Evolutionary conservation across 768 basidiomycete genomes (phyloP).

Genomic region (Ramaria rubella): DNA sequence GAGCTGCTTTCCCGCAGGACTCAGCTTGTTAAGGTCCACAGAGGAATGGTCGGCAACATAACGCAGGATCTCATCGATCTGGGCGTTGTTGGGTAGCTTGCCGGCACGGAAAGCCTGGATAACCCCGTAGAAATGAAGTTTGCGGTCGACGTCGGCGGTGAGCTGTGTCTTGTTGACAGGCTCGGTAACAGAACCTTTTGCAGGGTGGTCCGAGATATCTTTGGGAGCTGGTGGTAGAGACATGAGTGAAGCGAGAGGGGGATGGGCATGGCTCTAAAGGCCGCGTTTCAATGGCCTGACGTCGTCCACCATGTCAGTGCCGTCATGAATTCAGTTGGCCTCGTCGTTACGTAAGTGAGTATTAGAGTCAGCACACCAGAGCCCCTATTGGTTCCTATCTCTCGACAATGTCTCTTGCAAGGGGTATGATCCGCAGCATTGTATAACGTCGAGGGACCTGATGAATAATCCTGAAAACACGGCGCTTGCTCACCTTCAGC

Average conservation of each 20-base stretch:
- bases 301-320: neutral
- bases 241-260: conserved; percentile 33
- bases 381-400: too few relatives aligned
- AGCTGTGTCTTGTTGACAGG: conserved; percentile 56
- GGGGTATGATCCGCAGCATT: too few relatives aligned
- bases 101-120: conserved; percentile 76
- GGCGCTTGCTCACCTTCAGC: too few relatives aligned
- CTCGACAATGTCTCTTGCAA: too few relatives aligned
- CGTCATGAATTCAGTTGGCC: neutral
- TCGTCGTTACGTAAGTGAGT: too few relatives aligned
- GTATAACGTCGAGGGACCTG: too few relatives aligned
- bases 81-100: conserved; percentile 70
- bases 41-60: conserved; percentile 58
- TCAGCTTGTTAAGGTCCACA: conserved; percentile 59
- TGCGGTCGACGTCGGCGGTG: conserved; percentile 75
- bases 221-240: conserved; percentile 58
- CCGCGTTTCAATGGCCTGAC: neutral
- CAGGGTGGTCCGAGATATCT: conserved; percentile 55
- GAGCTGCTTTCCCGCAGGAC: conserved; percentile 66
- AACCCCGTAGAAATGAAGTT: conserved; percentile 77
- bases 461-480: too few relatives aligned
- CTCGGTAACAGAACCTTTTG: conserved; percentile 52
- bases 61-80: conserved; percentile 66
- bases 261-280: neutral
- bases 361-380: too few relatives aligned